Evolutionary conservation across 2,329 filamentous ascomycete genomes (phyloP), one percentile per base, ranked within the genome.

Genomic region (Cladophialophora exuberans): DNA sequence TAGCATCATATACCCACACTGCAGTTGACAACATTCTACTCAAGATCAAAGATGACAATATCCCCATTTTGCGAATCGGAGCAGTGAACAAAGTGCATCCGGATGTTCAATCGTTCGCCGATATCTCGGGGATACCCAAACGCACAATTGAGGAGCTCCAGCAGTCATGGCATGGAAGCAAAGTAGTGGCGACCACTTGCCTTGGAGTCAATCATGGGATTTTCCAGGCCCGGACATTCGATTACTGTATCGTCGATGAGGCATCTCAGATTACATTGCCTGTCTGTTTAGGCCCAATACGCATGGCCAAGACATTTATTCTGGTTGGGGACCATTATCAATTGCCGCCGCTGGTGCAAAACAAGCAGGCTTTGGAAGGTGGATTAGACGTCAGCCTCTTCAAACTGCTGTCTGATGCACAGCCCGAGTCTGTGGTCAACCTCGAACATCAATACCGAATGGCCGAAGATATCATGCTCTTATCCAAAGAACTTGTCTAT

Each of bases 181-280:
- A 89, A 1, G 86, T 99, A 23, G 94, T 99, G 2, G 94, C 93
- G 3, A 97, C 94, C 0, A 97, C 94, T 0, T 99, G 94, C 67
- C 81, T 99, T 22, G 90, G 92, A 2, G 89, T 97, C 68, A 93
- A 88, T 64, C 94, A 99, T 69, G 82, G 86, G 2, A 76, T 99
- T 6, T 97, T 99, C 73, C 87, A 83, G 53, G 88, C 93, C 67
- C 87, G 94, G 3, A 85, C 87, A 0, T 99, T 99, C 64, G 94
- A 99, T 72, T 97, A 97, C 69, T 99, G 94, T 68, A 97, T 99
- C 60, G 93, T 99, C 3, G 94, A 99, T 63, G 94, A 99, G 72
- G 94, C 94, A 0, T 97, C 92, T 2, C 94, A 99, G 67, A 97
- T 99, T 68, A 99, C 94, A 0, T 77, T 99, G 17, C 94, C 94